A percentile compares a stretch with the other conserved stretches of the same genome.
Evolutionary conservation across 345 rosid genomes (phyloP).

Genomic region (Arabis hirsuta): DNA sequence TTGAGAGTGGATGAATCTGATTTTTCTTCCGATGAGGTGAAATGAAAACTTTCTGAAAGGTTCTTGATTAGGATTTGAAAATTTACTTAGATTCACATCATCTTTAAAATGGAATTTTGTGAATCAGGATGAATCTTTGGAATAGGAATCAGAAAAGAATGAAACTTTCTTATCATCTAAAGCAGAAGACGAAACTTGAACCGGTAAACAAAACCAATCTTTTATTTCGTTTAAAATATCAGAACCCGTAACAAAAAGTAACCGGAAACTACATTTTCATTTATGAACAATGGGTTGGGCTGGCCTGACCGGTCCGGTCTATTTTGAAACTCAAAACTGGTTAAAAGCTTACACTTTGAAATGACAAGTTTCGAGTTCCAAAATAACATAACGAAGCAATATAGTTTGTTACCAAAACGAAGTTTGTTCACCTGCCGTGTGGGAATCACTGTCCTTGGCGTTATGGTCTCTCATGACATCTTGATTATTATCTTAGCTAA

Average conservation of each 20-base stretch:
- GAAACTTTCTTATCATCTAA: slow-evolving; percentile 29
- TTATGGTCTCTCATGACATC: no score
- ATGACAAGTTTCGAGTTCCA: no score
- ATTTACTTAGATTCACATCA: background rate
- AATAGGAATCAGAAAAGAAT: slow-evolving; percentile 25
- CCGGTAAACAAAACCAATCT: background rate
- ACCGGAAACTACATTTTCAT: background rate
- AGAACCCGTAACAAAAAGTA: slow-evolving; percentile 7
- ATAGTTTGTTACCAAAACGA: no score
- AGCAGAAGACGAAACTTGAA: slow-evolving; percentile 22
- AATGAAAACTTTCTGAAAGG: slow-evolving; percentile 4
- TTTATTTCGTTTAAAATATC: background rate
- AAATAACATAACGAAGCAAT: no score
- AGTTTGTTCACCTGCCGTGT: no score
- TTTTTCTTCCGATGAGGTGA: slow-evolving; percentile 63
- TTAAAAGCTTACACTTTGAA: no score
- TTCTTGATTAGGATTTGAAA: slow-evolving; percentile 8
- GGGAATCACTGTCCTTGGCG: no score
- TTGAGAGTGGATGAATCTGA: slow-evolving; percentile 45
- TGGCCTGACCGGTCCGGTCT: no score
- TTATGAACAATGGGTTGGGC: no score
- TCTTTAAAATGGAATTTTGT: slow-evolving; percentile 5
- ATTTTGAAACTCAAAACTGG: no score
- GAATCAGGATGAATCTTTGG: slow-evolving; percentile 38
- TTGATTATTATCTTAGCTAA: no score